Evolutionary conservation across 495 filamentous ascomycete genomes (phyloP), one percentile per base, ranked within the genome.

Genomic region (Tuber calosporum): DNA sequence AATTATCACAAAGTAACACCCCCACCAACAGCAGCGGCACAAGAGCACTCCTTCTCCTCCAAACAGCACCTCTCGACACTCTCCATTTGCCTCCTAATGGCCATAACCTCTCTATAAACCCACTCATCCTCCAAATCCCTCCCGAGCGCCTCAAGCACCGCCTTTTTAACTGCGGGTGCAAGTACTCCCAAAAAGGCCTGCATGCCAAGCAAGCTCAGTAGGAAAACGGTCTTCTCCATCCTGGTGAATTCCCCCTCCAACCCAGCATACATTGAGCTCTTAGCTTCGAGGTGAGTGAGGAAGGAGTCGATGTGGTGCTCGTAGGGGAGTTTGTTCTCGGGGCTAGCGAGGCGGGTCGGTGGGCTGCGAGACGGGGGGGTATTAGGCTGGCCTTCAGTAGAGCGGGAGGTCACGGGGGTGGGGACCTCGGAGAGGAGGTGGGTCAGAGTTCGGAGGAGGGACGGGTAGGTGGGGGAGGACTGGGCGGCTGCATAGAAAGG

Each of bases 1-100:
- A 26, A 34, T 34, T 34, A 62, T 7, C 53, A 34, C 26, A 34
- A 13, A 62, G 26, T 11, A 26, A 26, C 6, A 58, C 9, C 48
- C 48, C 48, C 26, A 5, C 26, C 26, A 17, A 5, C 11, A 30
- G 53, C 13, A 17, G 53, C 13, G 34, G 53, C 53, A 30, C 53
- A 62, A 34, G 30, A 17, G 3, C 75, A 71, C 9, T 43, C 19
- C 22, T 69, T 69, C 69, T 77, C 77, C 22, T 38, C 68, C 37
- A 22, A 36, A 74, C 72, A 79, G 5, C 77, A 79, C 26, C 43
- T 58, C 20, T 79, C 77, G 17, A 79, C 68, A 17, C 79, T 76
- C 48, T 78, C 79, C 79, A 81, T 78, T 62, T 80, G 79, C 66
- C 69, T 69, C 70, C 79, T 76, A 38, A 81, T 77, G 3, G 62